These are phyloP conservation scores for Sporothrix globosa DNA, from an alignment of 2,329 filamentous ascomycete species.

Conservation along the genomic window DNA sequence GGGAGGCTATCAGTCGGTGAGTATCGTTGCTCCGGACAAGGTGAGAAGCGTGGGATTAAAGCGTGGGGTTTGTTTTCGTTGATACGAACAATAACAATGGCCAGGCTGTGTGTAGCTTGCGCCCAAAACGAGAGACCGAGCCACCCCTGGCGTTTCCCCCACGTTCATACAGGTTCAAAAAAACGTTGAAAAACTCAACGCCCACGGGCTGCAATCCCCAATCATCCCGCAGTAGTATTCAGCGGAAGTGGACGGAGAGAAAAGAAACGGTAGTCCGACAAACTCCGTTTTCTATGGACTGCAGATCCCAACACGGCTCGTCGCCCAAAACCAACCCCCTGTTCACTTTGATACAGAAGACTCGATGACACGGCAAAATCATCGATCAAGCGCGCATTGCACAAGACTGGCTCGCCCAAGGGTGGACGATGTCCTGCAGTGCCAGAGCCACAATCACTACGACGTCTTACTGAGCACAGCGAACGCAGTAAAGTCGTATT, in stretches of 20 bases:
- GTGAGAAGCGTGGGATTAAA: constrained; percentile 10
- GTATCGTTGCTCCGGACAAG: constrained; percentile 3
- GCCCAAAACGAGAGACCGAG: constrained; percentile 16
- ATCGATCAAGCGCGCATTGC: constrained; percentile 8
- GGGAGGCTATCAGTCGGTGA: background rate
- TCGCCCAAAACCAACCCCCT: constrained; percentile 16
- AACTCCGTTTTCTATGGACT: background rate
- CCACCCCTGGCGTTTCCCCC: constrained; percentile 2
- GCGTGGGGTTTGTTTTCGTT: background rate
- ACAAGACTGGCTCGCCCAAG: constrained; percentile 1
- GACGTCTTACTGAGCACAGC: no score
- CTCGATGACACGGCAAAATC: constrained; percentile 28
- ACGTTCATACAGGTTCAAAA: background rate
- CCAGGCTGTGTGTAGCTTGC: no score
- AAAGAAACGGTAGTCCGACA: background rate
- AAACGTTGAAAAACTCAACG: background rate
- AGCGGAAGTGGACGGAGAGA: background rate
- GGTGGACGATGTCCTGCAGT: background rate
- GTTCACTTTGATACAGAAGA: background rate
- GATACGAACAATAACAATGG: background rate
- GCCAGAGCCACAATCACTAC: background rate
- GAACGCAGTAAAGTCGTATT: no score
- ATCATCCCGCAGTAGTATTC: background rate
- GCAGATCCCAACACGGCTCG: background rate
- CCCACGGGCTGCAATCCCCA: no score